Evolutionary conservation across 2,329 filamentous ascomycete genomes (phyloP), one percentile per base, ranked within the genome.

Genomic region (Colletotrichum cordylinicola): DNA sequence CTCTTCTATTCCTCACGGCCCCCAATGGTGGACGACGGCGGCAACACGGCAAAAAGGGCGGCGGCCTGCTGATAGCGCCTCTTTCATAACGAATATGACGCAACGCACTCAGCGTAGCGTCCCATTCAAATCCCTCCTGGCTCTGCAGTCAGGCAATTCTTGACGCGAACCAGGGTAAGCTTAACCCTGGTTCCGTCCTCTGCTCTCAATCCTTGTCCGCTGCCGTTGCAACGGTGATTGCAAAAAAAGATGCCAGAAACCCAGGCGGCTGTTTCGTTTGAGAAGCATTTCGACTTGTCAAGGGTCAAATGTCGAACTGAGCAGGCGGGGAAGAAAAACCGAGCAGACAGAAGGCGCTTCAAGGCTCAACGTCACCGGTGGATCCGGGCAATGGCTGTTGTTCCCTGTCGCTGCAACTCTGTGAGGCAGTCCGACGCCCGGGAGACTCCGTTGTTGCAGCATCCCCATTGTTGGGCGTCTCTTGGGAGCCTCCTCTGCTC

Each of bases 151-250:
- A 72, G 56, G 64, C 56, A 68, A 37, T 48, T 29, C 24, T 58
- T 48, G 70, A 75, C 64, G 39, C 62, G 56, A 35, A 39, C 73
- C 35, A 75, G 70, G 73, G 70, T 73, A 73, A 68, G 73, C 73
- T 68, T 62, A 64, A 67, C 21, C 43, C 62, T 60, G 56, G 62
- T 48, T 39, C 56, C 62, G 43, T 73, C 43, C 62, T 35, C 29
- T 62, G 7, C 43, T 10, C 37, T 56, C 12, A 6, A 64, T 33
- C 56, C 70, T 48, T 68, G 58, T 52, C 39, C 24, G 43, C 16
- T 62, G 62, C 56, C 12, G 73, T 75, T 73, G 64, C 69, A 73
- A 72, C 56, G 24, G 16, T 43, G 37, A 64, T n/a, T 68, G 69
- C 58, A 75, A 68, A 68, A 72, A 67, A 64, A 58, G 69, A 35